Percentiles rank a stretch among this genome's conserved stretches.
Conservation (phyloP, 2,329 filamentous ascomycete genomes). For the Xylaria sp. region DNA sequence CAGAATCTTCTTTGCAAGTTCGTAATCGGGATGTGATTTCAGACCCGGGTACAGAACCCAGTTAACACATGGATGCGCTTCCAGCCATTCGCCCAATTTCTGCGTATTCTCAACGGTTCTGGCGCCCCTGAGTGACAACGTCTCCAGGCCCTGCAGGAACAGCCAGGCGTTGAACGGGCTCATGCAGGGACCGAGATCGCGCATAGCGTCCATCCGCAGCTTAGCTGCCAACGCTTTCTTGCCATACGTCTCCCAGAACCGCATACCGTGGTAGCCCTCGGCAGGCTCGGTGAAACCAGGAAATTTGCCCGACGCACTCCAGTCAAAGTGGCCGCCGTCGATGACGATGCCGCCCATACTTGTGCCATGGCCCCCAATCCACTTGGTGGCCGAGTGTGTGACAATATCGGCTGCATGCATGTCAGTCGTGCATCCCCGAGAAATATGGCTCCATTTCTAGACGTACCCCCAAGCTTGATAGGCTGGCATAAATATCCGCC, state of each 20-base stretch:
- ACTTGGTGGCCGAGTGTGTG: slow-evolving; percentile 74
- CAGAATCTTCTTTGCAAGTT: slow-evolving; percentile 71
- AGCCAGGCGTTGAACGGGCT: slow-evolving; percentile 77
- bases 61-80: slow-evolving; percentile 68
- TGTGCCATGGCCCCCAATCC: slow-evolving; percentile 76
- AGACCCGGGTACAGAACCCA: slow-evolving; percentile 78
- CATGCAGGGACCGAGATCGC: slow-evolving; percentile 70
- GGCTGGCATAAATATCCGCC: slow-evolving; percentile 71
- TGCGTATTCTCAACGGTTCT: slow-evolving; percentile 70
- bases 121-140: slow-evolving; percentile 68
- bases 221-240: slow-evolving; percentile 69
- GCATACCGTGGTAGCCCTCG: slow-evolving; percentile 72
- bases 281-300: slow-evolving; percentile 73
- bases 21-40: slow-evolving; percentile 67
- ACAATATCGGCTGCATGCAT: slow-evolving; percentile 64
- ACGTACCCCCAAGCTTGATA: slow-evolving; percentile 63
- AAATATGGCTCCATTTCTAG: not conserved
- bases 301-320: slow-evolving; percentile 71
- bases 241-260: slow-evolving; percentile 74
- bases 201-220: slow-evolving; percentile 71
- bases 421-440: slow-evolving; percentile 19
- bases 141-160: slow-evolving; percentile 72
- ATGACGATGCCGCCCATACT: slow-evolving; percentile 72
- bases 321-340: slow-evolving; percentile 74
- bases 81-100: slow-evolving; percentile 69